Evolutionary conservation across 2,329 filamentous ascomycete genomes (phyloP).

Genomic region (Gnomoniopsis smithogilvyi): DNA sequence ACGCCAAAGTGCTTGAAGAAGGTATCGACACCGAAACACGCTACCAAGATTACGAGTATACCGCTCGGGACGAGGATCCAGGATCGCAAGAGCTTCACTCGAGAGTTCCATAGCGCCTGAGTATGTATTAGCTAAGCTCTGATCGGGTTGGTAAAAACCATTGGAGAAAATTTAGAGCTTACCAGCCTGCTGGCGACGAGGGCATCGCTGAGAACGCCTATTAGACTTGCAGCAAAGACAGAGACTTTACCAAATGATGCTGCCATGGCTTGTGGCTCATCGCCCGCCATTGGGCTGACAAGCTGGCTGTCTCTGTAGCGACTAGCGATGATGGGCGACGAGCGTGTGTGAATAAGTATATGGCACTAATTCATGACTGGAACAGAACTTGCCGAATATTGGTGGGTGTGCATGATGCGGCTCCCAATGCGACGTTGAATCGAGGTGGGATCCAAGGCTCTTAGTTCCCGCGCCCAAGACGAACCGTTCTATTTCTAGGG

Average conservation of each 20-base stretch:
- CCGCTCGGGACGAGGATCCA: slow-evolving; percentile 52
- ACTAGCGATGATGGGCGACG: no score
- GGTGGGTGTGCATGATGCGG: no score
- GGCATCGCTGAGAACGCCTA: not conserved
- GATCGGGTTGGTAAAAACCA: no score
- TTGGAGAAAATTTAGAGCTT: not conserved
- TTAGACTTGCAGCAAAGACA: not conserved
- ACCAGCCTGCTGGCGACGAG: slow-evolving; percentile 8
- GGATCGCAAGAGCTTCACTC: slow-evolving; percentile 25
- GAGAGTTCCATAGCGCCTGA: slow-evolving; percentile 16
- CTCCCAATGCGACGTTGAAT: no score
- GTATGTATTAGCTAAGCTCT: not conserved
- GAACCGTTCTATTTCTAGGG: no score
- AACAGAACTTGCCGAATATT: no score
- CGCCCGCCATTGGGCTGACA: not conserved
- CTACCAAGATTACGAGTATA: slow-evolving; percentile 36
- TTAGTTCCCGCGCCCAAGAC: no score
- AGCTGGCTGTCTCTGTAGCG: not conserved
- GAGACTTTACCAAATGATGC: not conserved
- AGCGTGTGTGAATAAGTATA: no score
- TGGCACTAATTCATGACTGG: no score
- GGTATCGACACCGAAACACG: slow-evolving; percentile 42
- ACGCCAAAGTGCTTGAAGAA: slow-evolving; percentile 43
- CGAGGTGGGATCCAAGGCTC: no score
- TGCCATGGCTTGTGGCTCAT: not conserved